Evolutionary conservation across 768 basidiomycete genomes (phyloP), one percentile per base, ranked within the genome.

Genomic region (Chalciporus piperatus): DNA sequence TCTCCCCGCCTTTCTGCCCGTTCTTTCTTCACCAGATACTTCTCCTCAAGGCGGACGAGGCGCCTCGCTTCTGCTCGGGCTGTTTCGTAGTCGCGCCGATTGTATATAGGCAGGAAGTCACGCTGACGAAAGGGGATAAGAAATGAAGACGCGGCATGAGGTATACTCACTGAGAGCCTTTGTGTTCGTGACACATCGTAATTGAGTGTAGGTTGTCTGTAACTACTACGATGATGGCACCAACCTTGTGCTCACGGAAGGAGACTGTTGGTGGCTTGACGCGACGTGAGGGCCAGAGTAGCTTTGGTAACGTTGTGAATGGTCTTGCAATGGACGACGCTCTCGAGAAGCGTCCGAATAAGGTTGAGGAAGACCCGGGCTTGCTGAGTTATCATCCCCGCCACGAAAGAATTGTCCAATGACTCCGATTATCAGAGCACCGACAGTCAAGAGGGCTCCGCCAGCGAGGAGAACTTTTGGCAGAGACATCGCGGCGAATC

Each of bases 61-160:
- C 77, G 74, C 49, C 82, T 83, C 3, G 93, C 93, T 50, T 78
- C 74, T 48, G 79, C 78, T n/a, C 92, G 79, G 23, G 93, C 75
- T 20, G 73, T 70, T 35, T 74, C 66, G 62, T 92, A 93, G 51
- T 84, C 71, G 27, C 76, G 72, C 62, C 30, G 41, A 33, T 42
- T 3, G 12, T 25, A n/a, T 19, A 50, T 27, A 8, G 42, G 17
- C 32, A 50, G 19, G 41, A 33, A 27, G 19, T 25, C n/a, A 32
- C 6, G 1, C 28, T 32, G 25, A 19, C n/a, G 38, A 32, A 17
- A 27, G 4, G 23, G 11, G 28, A 3, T 30, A 19, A 45, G 43
- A 4, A 45, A 44, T 32, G n/a, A 4, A n/a, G 17, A 20, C 17
- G 8, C 4, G 11, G n/a, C 17, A 13, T 17, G 1, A 17, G 27